Evolutionary conservation across 495 filamentous ascomycete genomes (phyloP).

Genomic region (Neurospora hispaniola): DNA sequence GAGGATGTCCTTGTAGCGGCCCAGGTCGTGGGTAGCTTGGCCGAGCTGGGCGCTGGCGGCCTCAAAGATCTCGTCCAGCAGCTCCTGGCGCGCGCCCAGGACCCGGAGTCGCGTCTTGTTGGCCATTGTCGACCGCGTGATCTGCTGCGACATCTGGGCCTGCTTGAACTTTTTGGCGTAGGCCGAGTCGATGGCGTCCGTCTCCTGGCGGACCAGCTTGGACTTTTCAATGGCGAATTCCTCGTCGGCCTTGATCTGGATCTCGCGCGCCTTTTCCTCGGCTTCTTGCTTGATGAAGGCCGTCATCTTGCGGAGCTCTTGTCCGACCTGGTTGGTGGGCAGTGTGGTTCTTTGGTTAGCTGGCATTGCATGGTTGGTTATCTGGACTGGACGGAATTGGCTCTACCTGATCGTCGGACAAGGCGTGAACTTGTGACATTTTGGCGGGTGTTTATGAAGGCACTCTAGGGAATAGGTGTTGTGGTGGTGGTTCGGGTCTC

Average conservation of each 20-base stretch:
- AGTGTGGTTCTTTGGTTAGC: not conserved
- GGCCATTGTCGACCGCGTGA: slow-evolving; percentile 82
- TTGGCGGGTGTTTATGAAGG: slow-evolving; percentile 29
- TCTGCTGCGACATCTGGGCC: slow-evolving; percentile 93
- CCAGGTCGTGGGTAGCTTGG: slow-evolving; percentile 54
- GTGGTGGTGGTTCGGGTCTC: not conserved
- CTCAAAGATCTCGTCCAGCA: slow-evolving; percentile 89
- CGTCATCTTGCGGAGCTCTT: slow-evolving; percentile 99
- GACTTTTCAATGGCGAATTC: slow-evolving; percentile 98
- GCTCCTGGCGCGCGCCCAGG: slow-evolving; percentile 72
- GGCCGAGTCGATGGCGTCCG: slow-evolving; percentile 73
- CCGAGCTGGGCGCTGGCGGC: slow-evolving; percentile 55
- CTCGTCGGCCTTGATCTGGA: slow-evolving; percentile 94
- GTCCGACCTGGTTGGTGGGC: slow-evolving; percentile 53
- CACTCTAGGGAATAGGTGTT: slow-evolving; percentile 10
- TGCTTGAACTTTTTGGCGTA: slow-evolving; percentile 99
- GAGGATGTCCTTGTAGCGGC: slow-evolving; percentile 61
- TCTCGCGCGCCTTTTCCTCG: slow-evolving; percentile 89
- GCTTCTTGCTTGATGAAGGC: slow-evolving; percentile 99
- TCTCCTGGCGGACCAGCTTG: slow-evolving; percentile 93
- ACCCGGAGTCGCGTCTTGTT: slow-evolving; percentile 91
- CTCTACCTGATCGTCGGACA: slow-evolving; percentile 91
- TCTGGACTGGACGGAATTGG: not conserved
- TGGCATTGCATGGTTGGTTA: not conserved
- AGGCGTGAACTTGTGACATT: slow-evolving; percentile 87